Evolutionary conservation across 1,284 basidiomycete species (phyloP).

Genomic region (Phenoliferia sp.): DNA sequence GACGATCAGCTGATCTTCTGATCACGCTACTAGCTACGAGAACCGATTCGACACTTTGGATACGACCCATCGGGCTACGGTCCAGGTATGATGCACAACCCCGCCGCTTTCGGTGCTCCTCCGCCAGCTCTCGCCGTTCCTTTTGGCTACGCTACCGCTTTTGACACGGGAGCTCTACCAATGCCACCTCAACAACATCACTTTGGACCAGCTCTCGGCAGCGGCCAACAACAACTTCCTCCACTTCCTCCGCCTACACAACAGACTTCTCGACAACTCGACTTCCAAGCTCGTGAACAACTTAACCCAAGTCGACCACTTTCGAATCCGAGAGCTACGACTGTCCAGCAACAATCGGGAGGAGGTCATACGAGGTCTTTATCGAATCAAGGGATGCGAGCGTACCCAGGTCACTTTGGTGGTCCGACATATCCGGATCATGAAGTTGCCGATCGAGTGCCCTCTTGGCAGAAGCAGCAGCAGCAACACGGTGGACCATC

Average conservation of each 20-base stretch:
- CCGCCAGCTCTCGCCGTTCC: slow-evolving; percentile 8
- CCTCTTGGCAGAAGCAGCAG: not conserved
- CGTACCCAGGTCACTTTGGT: too few relatives aligned
- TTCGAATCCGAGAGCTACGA: slow-evolving; percentile 12
- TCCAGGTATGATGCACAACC: not conserved
- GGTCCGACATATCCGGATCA: too few relatives aligned
- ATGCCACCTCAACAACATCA: slow-evolving; percentile 2
- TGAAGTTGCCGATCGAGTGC: not conserved
- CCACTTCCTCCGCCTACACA: slow-evolving; percentile 6
- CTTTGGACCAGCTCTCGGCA: not conserved
- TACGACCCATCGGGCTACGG: not conserved
- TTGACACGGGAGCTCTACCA: not conserved
- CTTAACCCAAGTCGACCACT: slow-evolving; percentile 11
- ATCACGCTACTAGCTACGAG: slow-evolving; percentile 12
- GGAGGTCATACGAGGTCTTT: too few relatives aligned
- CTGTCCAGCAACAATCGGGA: too few relatives aligned
- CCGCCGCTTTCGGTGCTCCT: not conserved
- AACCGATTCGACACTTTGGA: slow-evolving; percentile 4
- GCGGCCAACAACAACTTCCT: too few relatives aligned
- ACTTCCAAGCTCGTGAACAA: slow-evolving; percentile 5
- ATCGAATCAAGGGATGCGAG: too few relatives aligned
- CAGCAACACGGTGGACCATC: not conserved
- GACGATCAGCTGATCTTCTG: not conserved
- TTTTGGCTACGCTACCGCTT: slow-evolving; percentile 4
- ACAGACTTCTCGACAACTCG: too few relatives aligned